Percentiles rank a stretch among this genome's conserved stretches.
Conservation (phyloP, 2,329 filamentous ascomycete genomes). For the Teratosphaeria pseudoeucalypti region DNA sequence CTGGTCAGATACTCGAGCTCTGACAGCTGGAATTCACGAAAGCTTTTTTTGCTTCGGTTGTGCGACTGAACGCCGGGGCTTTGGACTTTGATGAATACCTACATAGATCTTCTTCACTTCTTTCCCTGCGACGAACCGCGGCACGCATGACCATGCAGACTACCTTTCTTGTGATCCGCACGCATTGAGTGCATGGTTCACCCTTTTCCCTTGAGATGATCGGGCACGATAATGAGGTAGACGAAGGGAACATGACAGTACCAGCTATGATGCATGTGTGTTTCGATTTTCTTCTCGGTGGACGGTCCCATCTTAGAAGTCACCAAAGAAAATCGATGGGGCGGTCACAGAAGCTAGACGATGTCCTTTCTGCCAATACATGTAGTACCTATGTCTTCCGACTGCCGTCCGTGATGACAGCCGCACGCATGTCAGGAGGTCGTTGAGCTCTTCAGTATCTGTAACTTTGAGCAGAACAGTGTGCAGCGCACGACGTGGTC, state of each 20-base stretch:
- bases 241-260: not conserved
- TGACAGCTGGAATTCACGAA: not conserved
- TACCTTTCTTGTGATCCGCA: not conserved
- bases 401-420: not conserved
- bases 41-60: not conserved
- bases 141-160: too few species aligned
- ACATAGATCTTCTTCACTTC: not conserved
- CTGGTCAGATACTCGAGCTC: not conserved
- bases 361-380: not conserved
- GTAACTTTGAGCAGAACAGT: too few species aligned
- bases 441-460: too few species aligned
- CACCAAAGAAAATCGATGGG: too few species aligned
- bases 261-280: too few species aligned
- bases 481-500: too few species aligned
- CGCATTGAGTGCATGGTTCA: too few species aligned
- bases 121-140: not conserved
- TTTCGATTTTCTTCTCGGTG: not conserved
- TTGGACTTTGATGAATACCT: not conserved
- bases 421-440: not conserved
- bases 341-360: not conserved
- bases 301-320: too few species aligned
- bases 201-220: not conserved
- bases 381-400: not conserved
- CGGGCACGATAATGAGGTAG: not conserved
- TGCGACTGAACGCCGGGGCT: not conserved